These are phyloP conservation scores for Mimosa bimucronata DNA, from an alignment of 306 rosid species.

Conservation along the genomic window DNA sequence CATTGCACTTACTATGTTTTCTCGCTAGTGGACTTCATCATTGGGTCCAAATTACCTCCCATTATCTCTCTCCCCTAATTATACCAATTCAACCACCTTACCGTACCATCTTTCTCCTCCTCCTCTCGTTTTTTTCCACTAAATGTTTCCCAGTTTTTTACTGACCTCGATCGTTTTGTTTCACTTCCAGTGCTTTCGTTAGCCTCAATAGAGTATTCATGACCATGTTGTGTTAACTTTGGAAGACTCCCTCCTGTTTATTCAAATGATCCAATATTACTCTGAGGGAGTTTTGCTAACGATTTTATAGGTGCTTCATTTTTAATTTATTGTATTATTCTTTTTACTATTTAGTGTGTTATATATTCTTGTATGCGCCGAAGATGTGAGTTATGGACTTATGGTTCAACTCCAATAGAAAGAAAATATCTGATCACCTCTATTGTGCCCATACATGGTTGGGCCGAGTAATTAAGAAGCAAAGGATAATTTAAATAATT, in stretches of 20 bases:
- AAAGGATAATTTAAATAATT: not conserved
- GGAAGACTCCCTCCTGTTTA: not conserved
- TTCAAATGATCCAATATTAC: not conserved
- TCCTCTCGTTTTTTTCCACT: not conserved
- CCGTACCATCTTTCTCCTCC: not conserved
- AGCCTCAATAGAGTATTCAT: not conserved
- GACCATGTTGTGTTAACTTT: not conserved
- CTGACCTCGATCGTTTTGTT: not conserved
- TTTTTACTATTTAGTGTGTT: too few species aligned
- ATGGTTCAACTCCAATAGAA: not conserved
- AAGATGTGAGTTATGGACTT: not conserved
- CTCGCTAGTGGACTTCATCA: constrained; percentile 36
- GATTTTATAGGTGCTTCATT: not conserved
- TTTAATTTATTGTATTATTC: not conserved
- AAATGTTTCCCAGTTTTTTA: not conserved
- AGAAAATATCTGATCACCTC: not conserved
- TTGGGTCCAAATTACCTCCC: constrained; percentile 40
- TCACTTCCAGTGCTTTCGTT: not conserved
- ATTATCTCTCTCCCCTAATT: constrained; percentile 18
- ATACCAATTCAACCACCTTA: constrained; percentile 19
- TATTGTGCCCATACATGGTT: not conserved
- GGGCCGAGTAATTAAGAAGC: not conserved
- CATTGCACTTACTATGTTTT: constrained; percentile 2
- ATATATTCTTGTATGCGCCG: not conserved
- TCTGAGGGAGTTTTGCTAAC: too few species aligned